A percentile compares a stretch with the other conserved stretches of the same genome.
Conservation (phyloP, 306 rosid species). For the Rosa lucieae region DNA sequence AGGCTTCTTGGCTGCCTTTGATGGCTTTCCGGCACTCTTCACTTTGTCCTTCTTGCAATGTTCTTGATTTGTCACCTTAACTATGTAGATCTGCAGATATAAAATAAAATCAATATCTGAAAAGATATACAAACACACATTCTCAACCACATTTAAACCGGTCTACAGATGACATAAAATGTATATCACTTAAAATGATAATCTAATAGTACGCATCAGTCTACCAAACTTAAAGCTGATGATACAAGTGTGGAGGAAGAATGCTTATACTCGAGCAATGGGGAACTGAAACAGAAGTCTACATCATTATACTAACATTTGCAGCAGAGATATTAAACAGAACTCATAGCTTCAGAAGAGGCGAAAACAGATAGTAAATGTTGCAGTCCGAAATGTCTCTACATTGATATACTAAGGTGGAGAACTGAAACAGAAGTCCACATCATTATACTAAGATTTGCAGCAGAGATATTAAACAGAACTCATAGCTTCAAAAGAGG, state of each 20-base stretch:
- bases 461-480: not conserved
- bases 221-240: not conserved
- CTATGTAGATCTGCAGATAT: constrained; percentile 50
- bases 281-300: not conserved
- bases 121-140: not conserved
- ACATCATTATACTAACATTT: not conserved
- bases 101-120: not conserved
- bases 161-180: not conserved
- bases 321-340: not conserved
- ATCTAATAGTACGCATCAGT: not conserved
- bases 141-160: not conserved
- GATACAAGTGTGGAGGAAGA: not conserved
- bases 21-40: constrained; percentile 21
- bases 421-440: not conserved
- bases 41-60: constrained; percentile 23
- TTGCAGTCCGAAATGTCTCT: not conserved
- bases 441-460: not conserved
- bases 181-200: not conserved
- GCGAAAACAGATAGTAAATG: not conserved
- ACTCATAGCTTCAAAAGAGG: not conserved
- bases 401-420: not conserved
- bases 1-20: constrained; percentile 17
- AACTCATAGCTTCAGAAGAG: not conserved
- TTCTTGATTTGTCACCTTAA: constrained; percentile 39
- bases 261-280: not conserved